A percentile compares a stretch with the other conserved stretches of the same genome.
Evolutionary conservation across 2,329 filamentous ascomycete species (phyloP).

Genomic region (Claviceps monticola): DNA sequence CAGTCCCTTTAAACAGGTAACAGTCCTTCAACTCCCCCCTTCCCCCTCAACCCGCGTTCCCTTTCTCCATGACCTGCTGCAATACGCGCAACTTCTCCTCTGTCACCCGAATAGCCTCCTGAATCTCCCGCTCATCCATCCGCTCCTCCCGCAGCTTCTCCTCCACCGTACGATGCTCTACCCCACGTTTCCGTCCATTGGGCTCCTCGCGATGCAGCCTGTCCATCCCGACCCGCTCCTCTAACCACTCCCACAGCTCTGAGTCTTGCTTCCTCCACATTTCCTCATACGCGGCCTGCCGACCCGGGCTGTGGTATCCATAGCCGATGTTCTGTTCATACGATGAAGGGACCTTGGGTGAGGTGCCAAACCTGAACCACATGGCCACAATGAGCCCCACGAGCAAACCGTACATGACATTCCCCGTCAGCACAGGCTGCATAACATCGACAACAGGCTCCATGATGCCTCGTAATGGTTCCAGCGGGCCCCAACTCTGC

Average conservation of each 20-base stretch:
- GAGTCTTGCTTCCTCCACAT: slow-evolving; percentile 82
- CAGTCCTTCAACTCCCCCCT: neutral
- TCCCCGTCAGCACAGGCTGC: slow-evolving; percentile 57
- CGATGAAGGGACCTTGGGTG: slow-evolving; percentile 22
- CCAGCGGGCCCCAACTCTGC: slow-evolving; percentile 63
- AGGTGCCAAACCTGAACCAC: slow-evolving; percentile 54
- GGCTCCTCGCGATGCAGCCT: slow-evolving; percentile 27
- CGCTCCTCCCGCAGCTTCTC: slow-evolving; percentile 43
- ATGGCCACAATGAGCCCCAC: slow-evolving; percentile 58
- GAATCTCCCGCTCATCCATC: slow-evolving; percentile 61
- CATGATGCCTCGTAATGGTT: slow-evolving; percentile 57
- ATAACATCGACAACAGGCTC: slow-evolving; percentile 58
- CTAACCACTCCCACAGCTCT: slow-evolving; percentile 86
- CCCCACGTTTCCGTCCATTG: slow-evolving; percentile 29
- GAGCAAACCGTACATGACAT: slow-evolving; percentile 63
- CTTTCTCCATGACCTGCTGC: slow-evolving; percentile 53
- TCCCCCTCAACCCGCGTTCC: slow-evolving; percentile 8
- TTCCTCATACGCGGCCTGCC: slow-evolving; percentile 77
- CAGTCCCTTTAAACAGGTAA: no score
- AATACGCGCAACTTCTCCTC: slow-evolving; percentile 71
- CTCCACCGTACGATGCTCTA: slow-evolving; percentile 43
- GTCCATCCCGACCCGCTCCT: slow-evolving; percentile 69
- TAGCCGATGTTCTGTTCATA: slow-evolving; percentile 20
- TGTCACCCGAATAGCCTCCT: slow-evolving; percentile 71
- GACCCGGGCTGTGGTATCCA: slow-evolving; percentile 38